A percentile compares a stretch with the other conserved stretches of the same genome.
Evolutionary conservation across 371 early-diverging fungal genomes (phyloP).

Genomic region (Globomyces sp.): DNA sequence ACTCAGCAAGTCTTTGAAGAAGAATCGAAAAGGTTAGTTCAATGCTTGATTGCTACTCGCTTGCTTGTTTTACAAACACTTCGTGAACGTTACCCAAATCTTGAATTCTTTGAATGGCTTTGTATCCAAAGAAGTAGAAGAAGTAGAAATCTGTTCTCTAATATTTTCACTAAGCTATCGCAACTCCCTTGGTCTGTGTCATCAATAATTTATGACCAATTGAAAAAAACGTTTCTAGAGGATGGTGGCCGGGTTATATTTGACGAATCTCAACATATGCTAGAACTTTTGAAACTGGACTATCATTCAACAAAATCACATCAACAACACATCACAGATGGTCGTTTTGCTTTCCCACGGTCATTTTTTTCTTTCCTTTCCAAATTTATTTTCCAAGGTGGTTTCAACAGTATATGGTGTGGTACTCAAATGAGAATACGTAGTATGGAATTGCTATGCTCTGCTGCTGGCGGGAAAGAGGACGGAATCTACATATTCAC

Average conservation of each 20-base stretch:
- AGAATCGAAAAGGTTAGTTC: slow-evolving; percentile 12
- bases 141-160: slow-evolving; percentile 18
- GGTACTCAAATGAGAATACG: slow-evolving; percentile 29
- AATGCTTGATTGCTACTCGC: slow-evolving; percentile 21
- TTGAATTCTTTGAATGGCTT: slow-evolving; percentile 24
- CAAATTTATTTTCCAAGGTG: slow-evolving; percentile 12
- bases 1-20: slow-evolving; percentile 24
- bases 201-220: neutral
- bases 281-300: slow-evolving; percentile 21
- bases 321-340: slow-evolving; percentile 20
- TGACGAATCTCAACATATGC: slow-evolving; percentile 30
- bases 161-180: slow-evolving; percentile 14
- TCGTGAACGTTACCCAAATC: slow-evolving; percentile 16
- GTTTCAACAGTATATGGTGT: slow-evolving; percentile 27
- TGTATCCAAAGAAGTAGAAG: slow-evolving; percentile 29
- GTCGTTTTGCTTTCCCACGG: slow-evolving; percentile 19
- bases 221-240: neutral
- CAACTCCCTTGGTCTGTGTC: slow-evolving; percentile 8
- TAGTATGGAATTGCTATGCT: slow-evolving; percentile 28
- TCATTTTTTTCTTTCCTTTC: slow-evolving; percentile 28
- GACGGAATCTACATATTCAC: slow-evolving; percentile 26
- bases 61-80: slow-evolving; percentile 23
- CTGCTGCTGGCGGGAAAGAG: slow-evolving; percentile 24
- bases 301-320: slow-evolving; percentile 26
- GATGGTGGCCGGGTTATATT: slow-evolving; percentile 22